Evolutionary conservation across 305 asterid genomes (phyloP).

Genomic region (Rubia balearica): DNA sequence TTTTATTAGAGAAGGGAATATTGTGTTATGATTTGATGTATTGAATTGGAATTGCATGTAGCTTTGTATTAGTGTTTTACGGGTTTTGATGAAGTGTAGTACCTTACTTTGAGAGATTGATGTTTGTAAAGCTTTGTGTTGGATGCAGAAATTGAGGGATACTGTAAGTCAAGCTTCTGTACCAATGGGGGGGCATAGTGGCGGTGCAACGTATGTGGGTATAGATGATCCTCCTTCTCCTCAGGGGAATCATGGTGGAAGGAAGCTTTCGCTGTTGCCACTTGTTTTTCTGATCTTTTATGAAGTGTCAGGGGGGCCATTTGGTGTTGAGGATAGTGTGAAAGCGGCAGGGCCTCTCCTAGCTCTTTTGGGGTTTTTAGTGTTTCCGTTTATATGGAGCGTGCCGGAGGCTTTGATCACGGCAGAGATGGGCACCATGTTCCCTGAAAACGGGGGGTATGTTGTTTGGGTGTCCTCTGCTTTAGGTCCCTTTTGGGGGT

Average conservation of each 20-base stretch:
- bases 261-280: constrained; percentile 55
- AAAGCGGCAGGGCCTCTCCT: constrained; percentile 78
- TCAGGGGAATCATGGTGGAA: constrained; percentile 23
- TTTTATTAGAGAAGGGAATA: too few relatives aligned
- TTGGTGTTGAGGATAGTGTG: constrained; percentile 72
- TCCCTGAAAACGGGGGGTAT: constrained; percentile 81
- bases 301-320: constrained; percentile 93
- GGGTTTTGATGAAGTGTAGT: background rate
- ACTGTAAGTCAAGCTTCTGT: constrained; percentile 23
- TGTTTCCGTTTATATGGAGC: constrained; percentile 81
- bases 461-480: constrained; percentile 92
- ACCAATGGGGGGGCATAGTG: constrained; percentile 30
- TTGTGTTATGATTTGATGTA: too few relatives aligned
- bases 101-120: constrained; percentile 1
- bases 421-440: constrained; percentile 85
- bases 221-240: constrained; percentile 34
- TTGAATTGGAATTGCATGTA: too few relatives aligned
- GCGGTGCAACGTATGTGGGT: constrained; percentile 31
- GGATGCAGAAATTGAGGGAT: constrained; percentile 39
- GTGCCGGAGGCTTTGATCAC: constrained; percentile 79
- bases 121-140: constrained; percentile 13
- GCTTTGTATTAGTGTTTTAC: background rate
- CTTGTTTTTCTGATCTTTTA: constrained; percentile 74
- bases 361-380: constrained; percentile 54
- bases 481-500: constrained; percentile 77